These are phyloP conservation scores for Glycine soja DNA, from an alignment of 306 rosid species.

Conservation along the genomic window DNA sequence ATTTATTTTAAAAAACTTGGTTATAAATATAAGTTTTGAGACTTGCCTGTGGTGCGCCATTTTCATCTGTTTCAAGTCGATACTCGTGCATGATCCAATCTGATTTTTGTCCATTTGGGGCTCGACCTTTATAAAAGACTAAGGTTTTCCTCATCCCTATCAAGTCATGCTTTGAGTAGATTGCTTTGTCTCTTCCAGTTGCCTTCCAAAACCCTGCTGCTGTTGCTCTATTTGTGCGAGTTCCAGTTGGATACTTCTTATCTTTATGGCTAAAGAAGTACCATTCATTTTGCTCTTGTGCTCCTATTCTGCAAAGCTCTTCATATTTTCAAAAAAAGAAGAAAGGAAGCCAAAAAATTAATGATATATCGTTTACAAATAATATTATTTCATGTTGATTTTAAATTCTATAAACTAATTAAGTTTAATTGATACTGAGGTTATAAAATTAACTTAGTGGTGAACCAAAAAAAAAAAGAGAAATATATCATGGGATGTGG, in stretches of 20 bases:
- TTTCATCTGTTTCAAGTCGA: conserved; percentile 88
- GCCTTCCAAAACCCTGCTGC: conserved; percentile 98
- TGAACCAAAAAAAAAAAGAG: too few species aligned
- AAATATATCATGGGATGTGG: too few species aligned
- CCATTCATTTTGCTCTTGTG: conserved; percentile 90
- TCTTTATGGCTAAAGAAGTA: conserved; percentile 95
- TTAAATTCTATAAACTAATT: neutral
- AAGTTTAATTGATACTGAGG: too few species aligned
- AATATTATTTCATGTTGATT: neutral
- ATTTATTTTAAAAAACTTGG: neutral
- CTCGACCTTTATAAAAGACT: conserved; percentile 92
- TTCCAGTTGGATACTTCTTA: conserved; percentile 95
- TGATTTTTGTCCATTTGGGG: conserved; percentile 94
- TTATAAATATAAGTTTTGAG: neutral
- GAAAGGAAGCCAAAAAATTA: neutral
- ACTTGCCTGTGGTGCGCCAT: conserved; percentile 87
- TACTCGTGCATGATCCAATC: conserved; percentile 99
- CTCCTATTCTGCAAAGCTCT: conserved; percentile 89
- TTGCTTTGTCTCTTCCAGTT: conserved; percentile 97
- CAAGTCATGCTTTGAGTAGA: conserved; percentile 80
- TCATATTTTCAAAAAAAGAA: conserved; percentile 2
- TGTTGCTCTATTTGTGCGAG: conserved; percentile 94
- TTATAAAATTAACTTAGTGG: too few species aligned
- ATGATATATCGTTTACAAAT: neutral
- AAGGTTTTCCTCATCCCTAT: conserved; percentile 95